A percentile compares a stretch with the other conserved stretches of the same genome.
Conservation (phyloP, 805 yeast species). For the Candida cerambycidarum region DNA sequence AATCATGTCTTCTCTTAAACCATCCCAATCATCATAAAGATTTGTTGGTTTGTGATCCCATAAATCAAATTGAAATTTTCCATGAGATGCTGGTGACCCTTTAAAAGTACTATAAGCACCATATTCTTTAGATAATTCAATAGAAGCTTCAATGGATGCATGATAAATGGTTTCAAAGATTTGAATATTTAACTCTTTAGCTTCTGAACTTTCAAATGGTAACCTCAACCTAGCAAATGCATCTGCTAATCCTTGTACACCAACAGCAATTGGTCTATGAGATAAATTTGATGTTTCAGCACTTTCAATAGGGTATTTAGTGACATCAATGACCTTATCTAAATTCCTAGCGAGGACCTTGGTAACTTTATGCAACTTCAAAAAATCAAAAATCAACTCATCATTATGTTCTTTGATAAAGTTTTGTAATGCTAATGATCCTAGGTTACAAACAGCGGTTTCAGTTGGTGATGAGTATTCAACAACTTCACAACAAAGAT, state of each 20-base stretch:
- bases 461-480: constrained; percentile 92
- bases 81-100: constrained; percentile 91
- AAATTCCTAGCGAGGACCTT: constrained; percentile 79
- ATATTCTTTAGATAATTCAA: constrained; percentile 67
- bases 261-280: constrained; percentile 93
- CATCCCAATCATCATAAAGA: constrained; percentile 80
- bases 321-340: constrained; percentile 80
- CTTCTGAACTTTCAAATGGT: constrained; percentile 84
- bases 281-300: constrained; percentile 75
- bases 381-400: constrained; percentile 63
- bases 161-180: constrained; percentile 96
- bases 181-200: constrained; percentile 72
- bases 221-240: constrained; percentile 73
- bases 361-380: constrained; percentile 68
- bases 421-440: constrained; percentile 84
- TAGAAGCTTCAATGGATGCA: constrained; percentile 84
- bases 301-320: constrained; percentile 77
- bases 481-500: constrained; percentile 90
- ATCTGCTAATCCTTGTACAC: constrained; percentile 98
- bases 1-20: constrained; percentile 57
- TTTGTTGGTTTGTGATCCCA: constrained; percentile 81
- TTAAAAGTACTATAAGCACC: constrained; percentile 73
- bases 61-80: constrained; percentile 79
- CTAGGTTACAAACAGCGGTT: constrained; percentile 94
- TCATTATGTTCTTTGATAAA: constrained; percentile 47